phyloP scores from a whole-genome alignment of 192 early-diverging fungal species.

The Backusella sp. region DNA sequence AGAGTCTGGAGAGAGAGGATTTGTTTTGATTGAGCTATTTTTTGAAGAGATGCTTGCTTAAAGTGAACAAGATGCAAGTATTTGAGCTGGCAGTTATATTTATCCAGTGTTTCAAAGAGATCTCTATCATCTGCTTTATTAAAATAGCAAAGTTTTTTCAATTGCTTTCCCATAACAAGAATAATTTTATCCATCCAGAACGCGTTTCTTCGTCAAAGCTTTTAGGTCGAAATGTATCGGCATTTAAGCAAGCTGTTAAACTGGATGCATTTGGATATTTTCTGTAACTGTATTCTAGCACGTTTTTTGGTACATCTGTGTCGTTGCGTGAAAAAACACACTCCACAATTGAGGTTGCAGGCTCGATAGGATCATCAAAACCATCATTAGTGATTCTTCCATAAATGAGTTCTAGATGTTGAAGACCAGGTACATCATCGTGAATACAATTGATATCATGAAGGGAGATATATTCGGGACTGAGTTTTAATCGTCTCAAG shows the following conservation, averaged over 20 bases:
- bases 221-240: background rate
- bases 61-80: background rate
- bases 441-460: background rate
- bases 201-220: background rate
- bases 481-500: background rate
- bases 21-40: too few species aligned
- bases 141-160: background rate
- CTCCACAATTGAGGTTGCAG: background rate
- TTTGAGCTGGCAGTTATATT: background rate
- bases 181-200: background rate
- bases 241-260: background rate
- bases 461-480: background rate
- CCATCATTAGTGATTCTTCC: background rate
- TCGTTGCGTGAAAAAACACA: background rate
- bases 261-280: background rate
- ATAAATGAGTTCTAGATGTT: background rate
- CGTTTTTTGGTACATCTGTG: background rate
- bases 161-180: background rate
- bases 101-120: background rate
- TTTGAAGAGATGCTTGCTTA: too few species aligned
- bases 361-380: background rate
- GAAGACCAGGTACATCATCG: too few species aligned
- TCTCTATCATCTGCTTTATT: background rate
- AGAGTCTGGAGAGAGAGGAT: too few species aligned
- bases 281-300: background rate